These are phyloP conservation scores for Rehmannia glutinosa DNA, from an alignment of 257 asterid genomes.

Conservation along the genomic window DNA sequence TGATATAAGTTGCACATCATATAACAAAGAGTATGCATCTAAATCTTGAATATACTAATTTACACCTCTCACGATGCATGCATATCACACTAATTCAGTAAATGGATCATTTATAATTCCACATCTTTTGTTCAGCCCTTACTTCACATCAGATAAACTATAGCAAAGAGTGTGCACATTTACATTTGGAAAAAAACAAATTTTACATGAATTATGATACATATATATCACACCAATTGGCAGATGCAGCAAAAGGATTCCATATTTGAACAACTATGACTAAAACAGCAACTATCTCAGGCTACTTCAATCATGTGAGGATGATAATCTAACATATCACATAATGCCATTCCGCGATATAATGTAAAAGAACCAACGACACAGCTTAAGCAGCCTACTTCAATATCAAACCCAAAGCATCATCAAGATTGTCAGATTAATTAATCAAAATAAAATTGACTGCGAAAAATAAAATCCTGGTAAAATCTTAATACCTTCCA, in stretches of 20 bases:
- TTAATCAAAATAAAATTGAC: background rate
- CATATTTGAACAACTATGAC: no score
- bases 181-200: background rate
- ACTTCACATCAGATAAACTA: background rate
- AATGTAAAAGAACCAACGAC: background rate
- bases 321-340: background rate
- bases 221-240: no score
- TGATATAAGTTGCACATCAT: background rate
- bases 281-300: background rate
- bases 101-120: background rate
- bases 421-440: background rate
- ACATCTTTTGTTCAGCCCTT: background rate
- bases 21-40: background rate
- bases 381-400: background rate
- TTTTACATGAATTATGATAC: background rate
- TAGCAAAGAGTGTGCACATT: background rate
- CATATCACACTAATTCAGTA: background rate
- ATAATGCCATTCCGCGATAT: background rate
- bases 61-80: no score
- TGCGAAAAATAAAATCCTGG: background rate
- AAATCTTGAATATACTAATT: no score
- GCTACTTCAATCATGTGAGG: background rate
- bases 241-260: no score
- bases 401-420: background rate
- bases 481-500: constrained; percentile 63